Base-by-base conservation (phyloP, 2,329 filamentous ascomycete genomes). In the Hirsutella rhossiliensis region DNA sequence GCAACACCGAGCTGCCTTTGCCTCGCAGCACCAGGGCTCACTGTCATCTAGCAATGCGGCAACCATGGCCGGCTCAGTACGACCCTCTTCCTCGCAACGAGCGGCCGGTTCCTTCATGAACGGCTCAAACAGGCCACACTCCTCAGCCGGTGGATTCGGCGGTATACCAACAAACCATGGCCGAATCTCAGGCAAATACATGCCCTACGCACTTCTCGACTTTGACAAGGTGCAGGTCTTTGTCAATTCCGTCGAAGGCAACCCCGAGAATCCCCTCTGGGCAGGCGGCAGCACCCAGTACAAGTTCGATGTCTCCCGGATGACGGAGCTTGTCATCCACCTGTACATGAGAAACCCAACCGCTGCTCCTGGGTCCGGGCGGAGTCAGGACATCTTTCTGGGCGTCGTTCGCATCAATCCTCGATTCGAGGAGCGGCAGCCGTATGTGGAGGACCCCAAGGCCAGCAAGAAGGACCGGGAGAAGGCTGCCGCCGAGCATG, bases 201-300 rank as follows among this genome's bases (percentile, higher is more conserved):
- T 97, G 62, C 92, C 92, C 1, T 98, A 98, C 59, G 92, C 90
- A 37, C 78, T 98, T 17, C 76, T 98, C 49, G 92, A 98, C 67
- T 98, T 97, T 65, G 92, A 98, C 69, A 98, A 98, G 72, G 83
- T 95, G 52, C 92, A 98, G 64, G 87, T 97, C 45, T 97, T 98
- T 62, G 88, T 97, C 66, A 95, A 96, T 66, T 88, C 92, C 11
- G 90, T 97, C 38, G 92, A 92, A 42, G 92, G 92, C 46, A 89
- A 80, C 40, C 90, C 92, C 11, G 88, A 96, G 65, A 94, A 94
- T 62, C 92, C 92, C 0, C 71, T 96, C 0, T 98, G 92, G 88
- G 89, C 90, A 4, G 92, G 92, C 49, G 87, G 90, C 60, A 97
- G 90, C 65, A 98, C 92, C n/a, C 88, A 94, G 58, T 98, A 96